These are phyloP conservation scores for Solanum tarapatanum DNA, from an alignment of 257 asterid genomes.

Conservation along the genomic window DNA sequence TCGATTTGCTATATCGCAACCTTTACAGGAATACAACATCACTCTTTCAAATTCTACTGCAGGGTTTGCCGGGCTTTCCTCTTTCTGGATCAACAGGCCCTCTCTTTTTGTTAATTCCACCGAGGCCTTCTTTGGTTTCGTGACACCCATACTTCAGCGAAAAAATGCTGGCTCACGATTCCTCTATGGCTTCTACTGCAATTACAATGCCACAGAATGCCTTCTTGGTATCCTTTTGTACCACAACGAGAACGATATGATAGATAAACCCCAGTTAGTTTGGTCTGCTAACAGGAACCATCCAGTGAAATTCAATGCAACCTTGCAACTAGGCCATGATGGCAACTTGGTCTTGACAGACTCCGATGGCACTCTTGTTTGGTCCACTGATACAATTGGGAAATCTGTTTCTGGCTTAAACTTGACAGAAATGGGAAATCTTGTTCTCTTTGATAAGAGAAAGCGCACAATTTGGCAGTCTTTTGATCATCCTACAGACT, in stretches of 20 bases:
- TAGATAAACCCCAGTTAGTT: neutral
- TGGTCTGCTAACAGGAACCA: constrained; percentile 4
- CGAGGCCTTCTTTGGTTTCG: rapidly evolving
- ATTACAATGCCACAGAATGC: neutral
- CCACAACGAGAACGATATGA: too few species aligned
- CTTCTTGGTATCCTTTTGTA: neutral
- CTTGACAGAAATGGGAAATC: neutral
- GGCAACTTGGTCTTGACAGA: constrained; percentile 4
- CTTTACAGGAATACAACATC: too few species aligned
- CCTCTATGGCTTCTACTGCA: neutral
- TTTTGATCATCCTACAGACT: constrained; percentile 3
- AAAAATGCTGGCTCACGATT: neutral
- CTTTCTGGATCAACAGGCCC: neutral
- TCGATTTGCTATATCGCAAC: neutral
- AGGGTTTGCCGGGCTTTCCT: neutral
- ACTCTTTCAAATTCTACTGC: neutral
- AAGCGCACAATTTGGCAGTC: neutral
- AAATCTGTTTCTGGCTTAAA: neutral
- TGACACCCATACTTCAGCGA: neutral
- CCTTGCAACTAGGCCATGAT: neutral
- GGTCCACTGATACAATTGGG: neutral
- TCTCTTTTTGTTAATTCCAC: neutral
- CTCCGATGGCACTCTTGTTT: neutral
- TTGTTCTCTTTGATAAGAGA: neutral
- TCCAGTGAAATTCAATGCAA: neutral